Evolutionary conservation across 2,329 filamentous ascomycete species (phyloP), one percentile per base, ranked within the genome.

Genomic region (Didymella arachidicola): DNA sequence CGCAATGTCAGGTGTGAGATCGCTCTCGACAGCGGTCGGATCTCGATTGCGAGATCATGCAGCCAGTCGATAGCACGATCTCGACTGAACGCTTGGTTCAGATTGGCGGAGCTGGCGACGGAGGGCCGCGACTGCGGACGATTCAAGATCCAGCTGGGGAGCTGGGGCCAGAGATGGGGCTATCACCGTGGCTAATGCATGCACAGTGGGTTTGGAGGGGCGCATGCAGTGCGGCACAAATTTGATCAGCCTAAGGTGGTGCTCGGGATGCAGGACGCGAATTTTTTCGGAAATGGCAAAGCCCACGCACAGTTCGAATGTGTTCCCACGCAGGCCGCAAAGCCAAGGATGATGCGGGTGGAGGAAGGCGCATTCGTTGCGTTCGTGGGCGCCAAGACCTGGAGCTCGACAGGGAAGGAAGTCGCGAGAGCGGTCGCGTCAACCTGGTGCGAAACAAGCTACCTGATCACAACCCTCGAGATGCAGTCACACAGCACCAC

Each of bases 371-470:
- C 4, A 12, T 19, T 10, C 16, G 42, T 46, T 14, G 8, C 25
- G 30, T n/a, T 18, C 14, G 19, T 22, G 38, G 38, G 26, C 57
- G 66, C 66, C 66, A 68, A 68, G 66, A 57, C 45, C 36, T 38
- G 19, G 56, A 34, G 51, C 26, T 38, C 34, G 48, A 36, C 54
- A 44, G 55, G 54, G 46, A 46, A 61, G 54, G 36, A 51, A 58
- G 59, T 63, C 57, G 63, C 65, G 38, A 41, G 61, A 60, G 43
- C 22, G 10, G n/a, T 67, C 50, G 59, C 58, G 58, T 60, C 53
- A 44, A 57, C 51, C 60, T 51, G 58, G 49, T 56, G 36, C 59
- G 47, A 54, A 27, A 43, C 41, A 58, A 51, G 42, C 16, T 32
- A 29, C 43, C 48, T 30, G 29, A 48, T 46, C 54, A 52, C 54